These are phyloP conservation scores for Artemisia argyi DNA, from an alignment of 129 eudicot species.

Conservation along the genomic window DNA sequence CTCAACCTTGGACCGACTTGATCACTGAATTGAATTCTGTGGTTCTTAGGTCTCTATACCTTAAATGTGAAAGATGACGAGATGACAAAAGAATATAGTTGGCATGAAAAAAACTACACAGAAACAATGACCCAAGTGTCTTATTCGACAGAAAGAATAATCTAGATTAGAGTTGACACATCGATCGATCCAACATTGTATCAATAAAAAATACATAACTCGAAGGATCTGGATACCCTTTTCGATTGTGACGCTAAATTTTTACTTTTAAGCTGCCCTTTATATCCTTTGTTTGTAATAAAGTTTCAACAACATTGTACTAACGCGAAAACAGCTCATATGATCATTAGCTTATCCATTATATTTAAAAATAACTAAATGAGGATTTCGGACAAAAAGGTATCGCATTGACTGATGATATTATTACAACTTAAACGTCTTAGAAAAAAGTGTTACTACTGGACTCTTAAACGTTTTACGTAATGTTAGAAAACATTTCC, in stretches of 20 bases:
- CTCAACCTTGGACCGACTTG: not conserved
- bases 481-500: too few species aligned
- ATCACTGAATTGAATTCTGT: not conserved
- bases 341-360: too few species aligned
- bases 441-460: too few species aligned
- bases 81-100: constrained; percentile 22
- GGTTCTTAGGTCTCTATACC: not conserved
- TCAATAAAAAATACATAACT: not conserved
- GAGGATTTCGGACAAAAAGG: too few species aligned
- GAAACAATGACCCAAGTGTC: constrained; percentile 2
- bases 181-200: constrained; percentile 19
- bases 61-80: not conserved
- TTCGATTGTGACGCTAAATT: constrained; percentile 21
- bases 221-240: constrained; percentile 18
- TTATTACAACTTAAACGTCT: too few species aligned
- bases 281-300: not conserved
- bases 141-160: constrained; percentile 19
- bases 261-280: not conserved
- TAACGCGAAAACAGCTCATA: too few species aligned
- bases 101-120: constrained; percentile 20
- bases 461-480: too few species aligned
- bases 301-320: not conserved
- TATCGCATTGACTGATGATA: too few species aligned
- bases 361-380: too few species aligned
- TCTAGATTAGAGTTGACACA: constrained; percentile 21